Conservation (phyloP, 345 rosid species). For the Citrus hindsii region DNA sequence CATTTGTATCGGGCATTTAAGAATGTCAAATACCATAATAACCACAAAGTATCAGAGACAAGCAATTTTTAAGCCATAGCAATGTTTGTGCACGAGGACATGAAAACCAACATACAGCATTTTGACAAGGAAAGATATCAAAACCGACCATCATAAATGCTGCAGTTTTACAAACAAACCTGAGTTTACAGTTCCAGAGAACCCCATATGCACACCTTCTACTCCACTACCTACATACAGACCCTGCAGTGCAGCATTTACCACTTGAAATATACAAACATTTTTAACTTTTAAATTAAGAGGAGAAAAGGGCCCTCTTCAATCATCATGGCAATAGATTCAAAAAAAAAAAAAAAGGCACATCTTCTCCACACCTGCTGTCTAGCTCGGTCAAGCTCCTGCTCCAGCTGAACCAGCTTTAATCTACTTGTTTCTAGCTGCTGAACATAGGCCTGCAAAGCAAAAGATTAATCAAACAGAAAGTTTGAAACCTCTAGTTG, state of each 20-base stretch:
- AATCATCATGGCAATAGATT: not conserved
- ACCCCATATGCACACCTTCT: slow-evolving; percentile 49
- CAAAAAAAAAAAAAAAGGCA: not conserved
- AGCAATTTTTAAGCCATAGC: not conserved
- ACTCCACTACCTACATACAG: slow-evolving; percentile 47
- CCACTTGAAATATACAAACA: not conserved
- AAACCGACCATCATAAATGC: not conserved
- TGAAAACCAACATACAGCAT: not conserved
- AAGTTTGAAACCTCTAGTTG: not conserved
- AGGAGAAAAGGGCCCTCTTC: not conserved
- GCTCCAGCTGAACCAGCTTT: slow-evolving; percentile 83
- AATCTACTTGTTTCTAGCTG: slow-evolving; percentile 89
- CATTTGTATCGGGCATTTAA: not conserved
- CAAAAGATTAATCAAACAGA: slow-evolving; percentile 14
- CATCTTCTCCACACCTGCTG: slow-evolving; percentile 54
- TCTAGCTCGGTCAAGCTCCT: slow-evolving; percentile 72
- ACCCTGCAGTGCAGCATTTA: slow-evolving; percentile 43
- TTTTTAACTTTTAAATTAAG: not conserved
- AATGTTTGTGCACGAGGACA: not conserved
- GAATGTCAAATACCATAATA: not conserved
- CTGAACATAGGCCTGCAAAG: slow-evolving; percentile 86
- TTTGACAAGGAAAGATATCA: slow-evolving; percentile 7
- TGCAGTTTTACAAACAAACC: slow-evolving; percentile 42
- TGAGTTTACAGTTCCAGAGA: slow-evolving; percentile 50
- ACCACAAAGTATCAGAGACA: not conserved